These are phyloP conservation scores for Blastocystis sp. DNA, from an alignment of 352 stramenopile genomes.

Conservation along the genomic window DNA sequence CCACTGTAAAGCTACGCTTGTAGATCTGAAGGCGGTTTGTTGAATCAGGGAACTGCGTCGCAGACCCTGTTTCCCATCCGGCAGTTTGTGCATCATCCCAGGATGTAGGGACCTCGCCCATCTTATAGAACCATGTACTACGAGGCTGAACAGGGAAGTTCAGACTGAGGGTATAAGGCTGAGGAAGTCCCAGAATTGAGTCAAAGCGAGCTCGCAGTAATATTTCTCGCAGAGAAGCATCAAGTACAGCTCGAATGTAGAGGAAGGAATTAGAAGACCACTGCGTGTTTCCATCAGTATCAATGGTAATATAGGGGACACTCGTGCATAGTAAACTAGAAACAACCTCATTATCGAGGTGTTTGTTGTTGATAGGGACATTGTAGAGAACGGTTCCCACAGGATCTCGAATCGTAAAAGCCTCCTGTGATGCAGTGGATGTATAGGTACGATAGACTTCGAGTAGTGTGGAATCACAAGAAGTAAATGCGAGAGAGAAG, in stretches of 20 bases:
- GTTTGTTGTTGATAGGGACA: not conserved
- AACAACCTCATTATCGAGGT: not conserved
- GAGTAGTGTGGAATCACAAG: not conserved
- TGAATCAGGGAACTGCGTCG: not conserved
- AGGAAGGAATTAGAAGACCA: conserved; percentile 1
- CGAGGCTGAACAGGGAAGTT: not conserved
- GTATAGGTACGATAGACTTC: not conserved
- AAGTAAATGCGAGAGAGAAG: not conserved
- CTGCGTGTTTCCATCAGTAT: not conserved
- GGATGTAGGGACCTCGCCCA: not conserved
- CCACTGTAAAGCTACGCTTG: not conserved
- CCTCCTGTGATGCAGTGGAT: not conserved
- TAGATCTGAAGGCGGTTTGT: not conserved
- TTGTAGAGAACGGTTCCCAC: not conserved
- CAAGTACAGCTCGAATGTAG: not conserved
- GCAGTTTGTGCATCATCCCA: not conserved
- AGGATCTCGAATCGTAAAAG: not conserved
- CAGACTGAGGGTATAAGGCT: not conserved
- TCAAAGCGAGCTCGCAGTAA: not conserved
- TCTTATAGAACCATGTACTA: not conserved
- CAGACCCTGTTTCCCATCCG: not conserved
- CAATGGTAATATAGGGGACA: not conserved
- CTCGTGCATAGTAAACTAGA: not conserved
- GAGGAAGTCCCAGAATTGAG: not conserved
- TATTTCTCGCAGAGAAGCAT: not conserved